phyloP scores from a whole-genome alignment of 2,329 filamentous ascomycete species.

The Fusarium sacchari region DNA sequence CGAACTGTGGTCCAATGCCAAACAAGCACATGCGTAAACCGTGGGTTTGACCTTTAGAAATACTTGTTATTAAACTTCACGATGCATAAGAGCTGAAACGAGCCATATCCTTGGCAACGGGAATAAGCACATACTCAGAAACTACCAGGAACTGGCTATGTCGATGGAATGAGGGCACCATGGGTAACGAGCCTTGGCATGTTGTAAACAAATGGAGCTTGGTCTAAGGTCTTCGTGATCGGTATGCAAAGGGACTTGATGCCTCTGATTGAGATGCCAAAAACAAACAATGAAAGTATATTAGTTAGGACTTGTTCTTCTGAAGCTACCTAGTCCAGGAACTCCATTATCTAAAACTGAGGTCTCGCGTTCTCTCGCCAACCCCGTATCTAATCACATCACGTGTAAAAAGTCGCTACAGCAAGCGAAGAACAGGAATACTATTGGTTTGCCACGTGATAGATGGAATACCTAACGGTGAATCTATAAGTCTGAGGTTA shows the following conservation, averaged over 20 bases:
- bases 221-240: not conserved
- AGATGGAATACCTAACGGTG: not conserved
- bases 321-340: not conserved
- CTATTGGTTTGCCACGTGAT: constrained; percentile 13
- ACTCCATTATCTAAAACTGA: not conserved
- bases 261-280: not conserved
- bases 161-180: constrained; percentile 23
- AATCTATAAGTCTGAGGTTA: not conserved
- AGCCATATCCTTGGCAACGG: constrained; percentile 8
- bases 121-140: not conserved
- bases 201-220: not conserved
- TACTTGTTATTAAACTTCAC: not conserved
- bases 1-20: not conserved
- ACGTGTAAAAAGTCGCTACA: not conserved
- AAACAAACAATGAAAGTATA: not conserved
- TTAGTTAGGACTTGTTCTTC: not conserved
- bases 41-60: constrained; percentile 3
- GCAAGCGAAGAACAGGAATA: not conserved
- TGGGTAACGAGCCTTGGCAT: constrained; percentile 5
- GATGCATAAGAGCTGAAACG: constrained; percentile 3
- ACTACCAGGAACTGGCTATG: constrained; percentile 7
- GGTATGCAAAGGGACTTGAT: not conserved
- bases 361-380: not conserved
- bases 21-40: not conserved
- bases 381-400: not conserved